phyloP scores from a whole-genome alignment of 495 filamentous ascomycete species.

The Durotheca rogersii region DNA sequence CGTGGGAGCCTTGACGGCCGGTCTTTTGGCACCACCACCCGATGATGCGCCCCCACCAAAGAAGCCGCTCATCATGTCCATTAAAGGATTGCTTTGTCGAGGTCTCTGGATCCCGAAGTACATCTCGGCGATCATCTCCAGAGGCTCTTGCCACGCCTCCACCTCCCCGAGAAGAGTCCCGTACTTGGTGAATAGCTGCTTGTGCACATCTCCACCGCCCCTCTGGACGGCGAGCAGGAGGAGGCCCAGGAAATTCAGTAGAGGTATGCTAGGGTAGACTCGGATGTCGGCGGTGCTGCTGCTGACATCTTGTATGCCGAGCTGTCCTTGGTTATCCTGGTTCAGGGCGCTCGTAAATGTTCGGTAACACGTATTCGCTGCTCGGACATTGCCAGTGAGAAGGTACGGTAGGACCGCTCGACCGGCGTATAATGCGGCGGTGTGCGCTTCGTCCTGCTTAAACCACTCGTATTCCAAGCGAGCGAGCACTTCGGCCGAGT shows the following conservation, averaged over 20 bases:
- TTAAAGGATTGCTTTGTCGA: slow-evolving; percentile 79
- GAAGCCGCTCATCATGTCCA: slow-evolving; percentile 98
- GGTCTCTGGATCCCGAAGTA: slow-evolving; percentile 96
- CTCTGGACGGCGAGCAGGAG: slow-evolving; percentile 81
- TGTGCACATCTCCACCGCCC: slow-evolving; percentile 76
- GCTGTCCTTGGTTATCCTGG: slow-evolving; percentile 60
- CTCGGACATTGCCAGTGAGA: slow-evolving; percentile 83
- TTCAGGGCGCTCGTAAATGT: slow-evolving; percentile 75
- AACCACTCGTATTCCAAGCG: slow-evolving; percentile 94
- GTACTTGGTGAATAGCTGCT: slow-evolving; percentile 80
- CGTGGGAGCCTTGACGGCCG: slow-evolving; percentile 46
- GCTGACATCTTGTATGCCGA: slow-evolving; percentile 79
- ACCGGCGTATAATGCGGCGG: slow-evolving; percentile 84
- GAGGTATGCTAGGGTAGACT: slow-evolving; percentile 81
- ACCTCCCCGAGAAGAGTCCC: slow-evolving; percentile 71
- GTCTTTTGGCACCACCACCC: slow-evolving; percentile 41
- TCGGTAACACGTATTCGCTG: slow-evolving; percentile 76
- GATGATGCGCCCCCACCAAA: slow-evolving; percentile 66
- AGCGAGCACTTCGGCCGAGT: slow-evolving; percentile 77
- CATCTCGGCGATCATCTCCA: slow-evolving; percentile 89
- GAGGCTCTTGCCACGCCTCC: slow-evolving; percentile 73
- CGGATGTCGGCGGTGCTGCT: slow-evolving; percentile 70
- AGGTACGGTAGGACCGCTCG: slow-evolving; percentile 92
- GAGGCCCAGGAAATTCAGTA: slow-evolving; percentile 89
- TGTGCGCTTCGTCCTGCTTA: slow-evolving; percentile 80